phyloP scores from a whole-genome alignment of 495 filamentous ascomycete genomes.

The Entonaema liquescens region DNA sequence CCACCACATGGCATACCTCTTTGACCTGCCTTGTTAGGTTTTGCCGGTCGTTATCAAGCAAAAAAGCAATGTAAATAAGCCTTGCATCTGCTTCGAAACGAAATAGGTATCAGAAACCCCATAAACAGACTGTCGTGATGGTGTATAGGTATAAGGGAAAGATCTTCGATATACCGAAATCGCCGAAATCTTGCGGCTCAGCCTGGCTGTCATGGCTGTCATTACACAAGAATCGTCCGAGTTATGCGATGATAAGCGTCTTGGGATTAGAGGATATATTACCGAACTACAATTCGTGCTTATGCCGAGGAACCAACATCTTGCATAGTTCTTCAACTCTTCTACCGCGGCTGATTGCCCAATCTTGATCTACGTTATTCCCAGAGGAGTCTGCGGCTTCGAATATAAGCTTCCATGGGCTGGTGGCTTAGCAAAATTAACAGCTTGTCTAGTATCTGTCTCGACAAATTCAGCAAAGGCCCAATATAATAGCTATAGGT shows the following conservation, averaged over 20 bases:
- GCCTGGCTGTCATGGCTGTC: neutral
- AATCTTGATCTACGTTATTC: too few relatives aligned
- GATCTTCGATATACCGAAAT: neutral
- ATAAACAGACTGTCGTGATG: neutral
- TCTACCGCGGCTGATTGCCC: slow-evolving; percentile 11
- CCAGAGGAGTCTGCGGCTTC: slow-evolving; percentile 8
- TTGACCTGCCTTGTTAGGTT: too few relatives aligned
- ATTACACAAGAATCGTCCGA: neutral
- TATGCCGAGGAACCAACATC: slow-evolving; percentile 9
- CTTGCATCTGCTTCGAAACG: too few relatives aligned
- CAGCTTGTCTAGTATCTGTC: neutral
- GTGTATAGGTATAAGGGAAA: neutral
- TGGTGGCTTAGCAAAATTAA: slow-evolving; percentile 3
- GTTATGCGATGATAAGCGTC: neutral
- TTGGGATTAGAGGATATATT: neutral
- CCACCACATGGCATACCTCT: too few relatives aligned
- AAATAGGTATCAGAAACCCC: neutral
- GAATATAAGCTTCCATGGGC: slow-evolving; percentile 4
- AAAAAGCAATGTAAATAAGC: neutral
- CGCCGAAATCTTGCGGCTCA: neutral
- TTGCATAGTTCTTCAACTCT: slow-evolving; percentile 7
- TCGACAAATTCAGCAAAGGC: neutral
- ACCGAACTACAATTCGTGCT: neutral
- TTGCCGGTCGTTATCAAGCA: too few relatives aligned
- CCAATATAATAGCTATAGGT: slow-evolving; percentile 6